Evolutionary conservation across 768 basidiomycete species (phyloP), one percentile per base, ranked within the genome.

Genomic region (Serendipita sp.): DNA sequence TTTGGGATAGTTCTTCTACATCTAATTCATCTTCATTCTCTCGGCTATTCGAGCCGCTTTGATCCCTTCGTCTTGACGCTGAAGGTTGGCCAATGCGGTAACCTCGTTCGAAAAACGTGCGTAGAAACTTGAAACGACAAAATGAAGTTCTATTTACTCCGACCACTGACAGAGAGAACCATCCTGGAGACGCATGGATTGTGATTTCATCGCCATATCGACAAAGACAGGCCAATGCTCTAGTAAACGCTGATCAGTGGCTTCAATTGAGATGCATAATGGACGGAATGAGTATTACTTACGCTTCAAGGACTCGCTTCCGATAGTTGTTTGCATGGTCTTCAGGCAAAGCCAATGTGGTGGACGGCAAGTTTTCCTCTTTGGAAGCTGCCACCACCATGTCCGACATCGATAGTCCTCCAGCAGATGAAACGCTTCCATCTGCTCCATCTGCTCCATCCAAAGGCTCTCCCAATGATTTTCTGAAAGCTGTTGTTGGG

Each of bases 401-500:
- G 56, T 60, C 56, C 18, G 56, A 60, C 30, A 4, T 24, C 10
- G 56, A 32, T 4, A 60, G 56, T 32, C 67, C 66, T 58, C 66
- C 67, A 16, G 67, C 64, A 3, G 65, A 47, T 15, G 35, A 64
- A 15, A 54, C 68, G 2, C 78, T 82, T 2, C 81, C 83, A 2
- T 80, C 81, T 3, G 77, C 78, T 11, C 79, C 80, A 0, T 80
- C 82, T 4, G 66, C 74, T 3, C 69, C 75, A 0, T 72, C 79
- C 28, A 79, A 84, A 5, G 93, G 93, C 2, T 92, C 92, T 3
- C 92, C 92, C 0, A 92, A 91, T 0, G 92, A 93, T 68, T 97
- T 95, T 70, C 73, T 97, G 66, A 94, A 95, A 75, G 91, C 89
- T 37, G 93, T 97, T 24, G 93, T 97, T 5, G 95, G 95, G n/a